phyloP scores from a whole-genome alignment of 2,329 filamentous ascomycete species.

The Colletotrichum sansevieriae region DNA sequence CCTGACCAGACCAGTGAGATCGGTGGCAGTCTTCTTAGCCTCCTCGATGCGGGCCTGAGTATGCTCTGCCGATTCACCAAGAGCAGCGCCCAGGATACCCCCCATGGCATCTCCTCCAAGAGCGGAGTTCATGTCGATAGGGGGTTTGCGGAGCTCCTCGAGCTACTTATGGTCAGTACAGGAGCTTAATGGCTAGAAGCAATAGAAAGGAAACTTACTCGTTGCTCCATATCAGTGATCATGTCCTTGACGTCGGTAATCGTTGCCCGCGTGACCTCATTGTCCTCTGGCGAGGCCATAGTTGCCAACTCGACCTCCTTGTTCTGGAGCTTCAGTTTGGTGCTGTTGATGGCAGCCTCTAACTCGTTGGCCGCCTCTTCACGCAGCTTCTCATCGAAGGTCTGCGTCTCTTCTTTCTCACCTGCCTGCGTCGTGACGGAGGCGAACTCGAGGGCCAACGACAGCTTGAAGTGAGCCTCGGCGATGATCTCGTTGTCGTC shows the following conservation, averaged over 20 bases:
- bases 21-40: constrained; percentile 79
- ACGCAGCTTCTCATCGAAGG: constrained; percentile 76
- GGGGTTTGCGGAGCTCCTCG: constrained; percentile 75
- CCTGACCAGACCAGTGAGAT: constrained; percentile 80
- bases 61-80: constrained; percentile 72
- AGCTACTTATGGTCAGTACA: constrained; percentile 60
- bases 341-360: constrained; percentile 80
- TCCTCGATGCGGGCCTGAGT: constrained; percentile 76
- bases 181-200: not conserved
- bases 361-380: constrained; percentile 80
- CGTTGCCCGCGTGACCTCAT: constrained; percentile 70
- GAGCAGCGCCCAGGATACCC: constrained; percentile 73
- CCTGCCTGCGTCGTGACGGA: constrained; percentile 75
- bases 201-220: constrained; percentile 61
- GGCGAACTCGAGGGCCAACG: constrained; percentile 92
- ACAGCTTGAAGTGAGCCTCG: constrained; percentile 97
- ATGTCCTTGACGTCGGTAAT: constrained; percentile 84
- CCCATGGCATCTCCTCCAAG: constrained; percentile 64
- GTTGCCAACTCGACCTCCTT: constrained; percentile 77
- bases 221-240: constrained; percentile 81
- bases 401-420: constrained; percentile 60
- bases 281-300: constrained; percentile 74
- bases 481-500: constrained; percentile 88
- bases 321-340: constrained; percentile 76
- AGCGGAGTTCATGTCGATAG: constrained; percentile 68